A percentile compares a stretch with the other conserved stretches of the same genome.
phyloP scores from a whole-genome alignment of 768 basidiomycete genomes.

The Auriculariales sp. region DNA sequence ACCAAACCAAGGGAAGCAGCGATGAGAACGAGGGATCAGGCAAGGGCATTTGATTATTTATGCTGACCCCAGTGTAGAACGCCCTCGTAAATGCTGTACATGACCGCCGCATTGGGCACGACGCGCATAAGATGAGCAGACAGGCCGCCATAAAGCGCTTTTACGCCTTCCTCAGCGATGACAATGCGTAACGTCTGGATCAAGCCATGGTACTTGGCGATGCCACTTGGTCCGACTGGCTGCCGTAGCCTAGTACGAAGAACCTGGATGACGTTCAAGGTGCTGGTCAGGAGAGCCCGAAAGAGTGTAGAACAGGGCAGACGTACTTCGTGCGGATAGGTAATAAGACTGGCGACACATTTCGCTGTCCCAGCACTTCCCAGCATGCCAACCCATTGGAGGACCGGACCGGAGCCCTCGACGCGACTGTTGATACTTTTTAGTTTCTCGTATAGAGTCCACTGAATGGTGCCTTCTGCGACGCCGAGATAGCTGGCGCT shows the following conservation, averaged over 20 bases:
- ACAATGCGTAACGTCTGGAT: constrained; percentile 73
- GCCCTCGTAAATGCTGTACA: constrained; percentile 93
- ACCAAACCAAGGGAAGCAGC: too few relatives aligned
- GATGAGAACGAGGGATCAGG: not conserved
- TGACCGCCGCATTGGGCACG: constrained; percentile 91
- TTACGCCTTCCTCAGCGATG: constrained; percentile 78
- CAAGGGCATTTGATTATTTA: not conserved
- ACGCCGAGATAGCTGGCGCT: constrained; percentile 93
- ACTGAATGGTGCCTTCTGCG: constrained; percentile 91
- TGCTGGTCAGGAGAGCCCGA: not conserved
- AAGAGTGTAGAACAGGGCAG: not conserved
- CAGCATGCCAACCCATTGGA: constrained; percentile 70
- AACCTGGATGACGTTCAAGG: constrained; percentile 33
- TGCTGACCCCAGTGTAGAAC: constrained; percentile 39
- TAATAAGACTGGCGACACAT: constrained; percentile 83
- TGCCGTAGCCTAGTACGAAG: constrained; percentile 87
- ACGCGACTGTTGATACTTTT: constrained; percentile 48
- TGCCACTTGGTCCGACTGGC: constrained; percentile 54
- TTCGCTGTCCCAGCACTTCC: constrained; percentile 89
- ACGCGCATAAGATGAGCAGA: constrained; percentile 93
- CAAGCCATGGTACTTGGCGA: constrained; percentile 75
- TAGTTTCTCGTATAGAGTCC: constrained; percentile 89
- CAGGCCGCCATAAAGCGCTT: constrained; percentile 80
- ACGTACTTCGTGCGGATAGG: constrained; percentile 93
- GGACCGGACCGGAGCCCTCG: constrained; percentile 39